phyloP scores from a whole-genome alignment of 306 rosid genomes.

The Ammopiptanthus mongolicus region DNA sequence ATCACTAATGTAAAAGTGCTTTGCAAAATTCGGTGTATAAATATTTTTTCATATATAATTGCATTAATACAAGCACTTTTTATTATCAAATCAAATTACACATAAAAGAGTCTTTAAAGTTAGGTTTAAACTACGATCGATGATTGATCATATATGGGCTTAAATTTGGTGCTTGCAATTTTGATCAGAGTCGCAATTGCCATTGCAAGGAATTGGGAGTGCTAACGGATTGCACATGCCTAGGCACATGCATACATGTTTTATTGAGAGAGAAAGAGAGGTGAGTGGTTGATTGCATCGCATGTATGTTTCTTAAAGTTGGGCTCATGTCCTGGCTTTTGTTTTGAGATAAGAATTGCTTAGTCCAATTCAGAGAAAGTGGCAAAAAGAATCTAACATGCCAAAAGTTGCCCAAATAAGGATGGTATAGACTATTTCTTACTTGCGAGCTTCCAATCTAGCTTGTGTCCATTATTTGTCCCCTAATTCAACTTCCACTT shows the following conservation, averaged over 20 bases:
- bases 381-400: conserved; percentile 11
- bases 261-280: background rate
- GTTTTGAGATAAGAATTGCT: conserved; percentile 18
- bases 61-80: too few relatives aligned
- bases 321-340: conserved; percentile 30
- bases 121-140: background rate
- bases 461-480: conserved; percentile 15
- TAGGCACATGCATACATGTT: conserved; percentile 15
- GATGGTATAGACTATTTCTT: background rate
- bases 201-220: background rate
- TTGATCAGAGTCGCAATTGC: background rate
- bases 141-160: background rate
- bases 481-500: conserved; percentile 20
- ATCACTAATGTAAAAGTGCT: too few relatives aligned
- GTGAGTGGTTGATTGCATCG: conserved; percentile 15
- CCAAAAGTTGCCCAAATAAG: conserved; percentile 26
- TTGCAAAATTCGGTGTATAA: too few relatives aligned
- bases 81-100: too few relatives aligned
- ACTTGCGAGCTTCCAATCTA: conserved; percentile 27
- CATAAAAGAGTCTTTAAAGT: background rate
- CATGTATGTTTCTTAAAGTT: conserved; percentile 44
- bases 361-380: conserved; percentile 22
- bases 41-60: too few relatives aligned
- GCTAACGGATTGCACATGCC: conserved; percentile 16
- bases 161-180: background rate